Base-by-base conservation (phyloP, 805 yeast genomes). In the Ogataea trehalophila region DNA sequence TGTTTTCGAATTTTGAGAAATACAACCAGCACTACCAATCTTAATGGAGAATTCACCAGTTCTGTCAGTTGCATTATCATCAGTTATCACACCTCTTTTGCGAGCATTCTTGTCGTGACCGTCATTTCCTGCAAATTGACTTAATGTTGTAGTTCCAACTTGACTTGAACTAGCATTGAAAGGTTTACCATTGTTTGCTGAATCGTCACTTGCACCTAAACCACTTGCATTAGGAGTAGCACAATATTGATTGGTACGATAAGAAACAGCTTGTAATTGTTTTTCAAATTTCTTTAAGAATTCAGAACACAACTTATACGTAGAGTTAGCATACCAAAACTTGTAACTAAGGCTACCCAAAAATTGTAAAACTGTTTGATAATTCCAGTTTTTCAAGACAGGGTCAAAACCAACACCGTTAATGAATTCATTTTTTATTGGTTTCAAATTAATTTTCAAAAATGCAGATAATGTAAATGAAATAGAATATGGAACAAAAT, bases 321-420 rank as follows among this genome's bases (percentile, higher is more conserved):
- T 53, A 13, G 54, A 47, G 6, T 46, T 47, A 3, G 58, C 58
- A 44, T 54, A 54, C 58, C 58, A 54, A 37, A 41, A 54, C 18
- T 43, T 49, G 20, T 35, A 26, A 15, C 41, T 39, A 39, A 54
- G 26, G 6, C 38, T 37, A 14, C 47, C 39, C 16, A 54, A 47
- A 31, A 52, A 48, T 13, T 42, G 39, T 4, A 54, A 17, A 14
- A 49, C 56, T 6, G 35, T 36, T 17, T 40, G 38, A 42, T 52
- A 54, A 4, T 36, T 43, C 58, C 58, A 54, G 20, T 41, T 41
- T 37, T 47, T 33, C 17, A 54, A 8, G 8, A n/a, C 29, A 16
- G 53, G 48, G 23, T 48, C 52, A 14, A 31, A 38, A 6, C 36
- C 41, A n/a, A 54, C 40, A 20, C 56, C 55, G 42, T 52, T 44